Evolutionary conservation across 768 basidiomycete species (phyloP), one percentile per base, ranked within the genome.

Genomic region (Phylloporus sp.): DNA sequence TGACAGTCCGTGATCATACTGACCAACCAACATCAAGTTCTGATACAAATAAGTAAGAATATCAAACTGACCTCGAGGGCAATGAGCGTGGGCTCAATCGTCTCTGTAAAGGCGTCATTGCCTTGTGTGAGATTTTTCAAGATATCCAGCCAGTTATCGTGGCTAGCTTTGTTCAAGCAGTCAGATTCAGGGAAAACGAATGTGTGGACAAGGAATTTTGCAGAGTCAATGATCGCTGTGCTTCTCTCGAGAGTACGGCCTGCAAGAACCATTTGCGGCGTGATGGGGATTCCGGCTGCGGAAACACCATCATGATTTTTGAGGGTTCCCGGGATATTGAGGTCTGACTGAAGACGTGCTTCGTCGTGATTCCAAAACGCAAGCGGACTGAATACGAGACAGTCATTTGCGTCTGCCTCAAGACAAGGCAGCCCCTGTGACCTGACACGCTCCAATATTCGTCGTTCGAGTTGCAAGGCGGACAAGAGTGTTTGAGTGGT

Each of bases 121-220:
- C 67, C 64, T 16, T 68, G 67, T 0, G 73, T 70, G 2, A 74
- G 73, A 35, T 73, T 68, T 45, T 72, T 66, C 13, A 92, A 70
- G 10, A 77, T 71, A 31, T 85, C 72, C 42, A 80, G 66, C 88
- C 89, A 92, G 27, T 73, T 67, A 45, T 74, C 66, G 57, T 88
- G 90, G 35, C 85, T 85, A 12, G 73, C 66, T 48, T 75, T 77
- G 35, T 77, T 76, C 55, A 84, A 68, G 68, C 90, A 92, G 56
- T 86, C 82, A 15, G 74, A 78, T 57, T 90, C 86, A 2, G 80
- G 82, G 63, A 94, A 91, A 70, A 91, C 84, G 67, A 89, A 93
- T 0, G 89, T 91, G 52, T 92, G 73, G 15, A 84, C 88, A 18
- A 93, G 77, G 62, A 83, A 88, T 46, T 75, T 79, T 42, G 88